Evolutionary conservation across 352 stramenopile genomes (phyloP).

Genomic region (Phytophthora pluvialis): DNA sequence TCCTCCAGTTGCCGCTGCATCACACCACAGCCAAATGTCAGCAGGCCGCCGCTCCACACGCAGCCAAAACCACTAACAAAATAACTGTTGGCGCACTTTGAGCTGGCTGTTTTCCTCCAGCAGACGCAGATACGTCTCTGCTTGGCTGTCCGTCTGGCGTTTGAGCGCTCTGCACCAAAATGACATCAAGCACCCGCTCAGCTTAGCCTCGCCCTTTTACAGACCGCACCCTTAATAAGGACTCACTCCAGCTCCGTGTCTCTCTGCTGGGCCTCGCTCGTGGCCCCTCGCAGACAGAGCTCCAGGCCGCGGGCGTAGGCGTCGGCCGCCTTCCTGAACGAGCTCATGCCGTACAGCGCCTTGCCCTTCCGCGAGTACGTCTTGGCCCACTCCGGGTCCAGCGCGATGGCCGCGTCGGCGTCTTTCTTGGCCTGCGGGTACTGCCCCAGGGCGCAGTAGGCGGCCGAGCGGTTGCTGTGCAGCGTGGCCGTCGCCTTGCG

Average conservation of each 20-base stretch:
- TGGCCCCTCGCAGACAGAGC: conserved; percentile 70
- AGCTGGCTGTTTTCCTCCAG: conserved; percentile 80
- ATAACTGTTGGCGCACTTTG: conserved; percentile 43
- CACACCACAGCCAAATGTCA: neutral
- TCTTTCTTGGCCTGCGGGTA: conserved; percentile 62
- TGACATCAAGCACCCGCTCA: too few relatives aligned
- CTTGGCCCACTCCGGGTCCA: conserved; percentile 78
- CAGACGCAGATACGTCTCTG: conserved; percentile 74
- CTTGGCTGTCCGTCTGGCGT: conserved; percentile 69
- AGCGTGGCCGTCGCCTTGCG: conserved; percentile 65
- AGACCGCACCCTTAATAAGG: neutral
- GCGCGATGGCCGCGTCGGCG: conserved; percentile 60
- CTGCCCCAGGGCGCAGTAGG: conserved; percentile 64
- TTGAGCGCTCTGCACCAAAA: conserved; percentile 56
- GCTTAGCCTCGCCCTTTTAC: too few relatives aligned
- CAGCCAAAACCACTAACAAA: neutral
- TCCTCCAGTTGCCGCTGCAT: conserved; percentile 71
- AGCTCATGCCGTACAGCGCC: conserved; percentile 69
- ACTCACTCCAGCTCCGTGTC: conserved; percentile 78
- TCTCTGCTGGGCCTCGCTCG: conserved; percentile 68
- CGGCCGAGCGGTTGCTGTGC: conserved; percentile 82
- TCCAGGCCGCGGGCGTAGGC: conserved; percentile 77
- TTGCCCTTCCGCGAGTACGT: conserved; percentile 84
- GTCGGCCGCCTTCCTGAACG: conserved; percentile 73
- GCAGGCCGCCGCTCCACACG: neutral